A percentile compares a stretch with the other conserved stretches of the same genome.
phyloP scores from a whole-genome alignment of 75 land plant genomes.

The Azolla pinnata region DNA sequence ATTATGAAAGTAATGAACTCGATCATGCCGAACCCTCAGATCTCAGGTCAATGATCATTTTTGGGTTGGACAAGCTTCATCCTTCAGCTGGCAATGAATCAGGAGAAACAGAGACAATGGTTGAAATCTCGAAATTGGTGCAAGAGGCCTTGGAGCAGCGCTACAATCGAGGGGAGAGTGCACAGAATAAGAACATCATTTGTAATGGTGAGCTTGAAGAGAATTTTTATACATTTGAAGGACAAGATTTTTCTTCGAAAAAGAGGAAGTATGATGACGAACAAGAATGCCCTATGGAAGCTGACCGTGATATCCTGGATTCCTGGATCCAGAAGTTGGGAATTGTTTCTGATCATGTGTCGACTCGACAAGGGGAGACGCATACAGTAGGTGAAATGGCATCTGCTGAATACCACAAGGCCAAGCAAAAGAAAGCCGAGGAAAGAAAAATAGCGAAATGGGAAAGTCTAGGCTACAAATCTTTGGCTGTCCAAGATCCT shows the following conservation, averaged over 20 bases:
- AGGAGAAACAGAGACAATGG: conserved; percentile 1
- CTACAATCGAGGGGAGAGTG: not conserved
- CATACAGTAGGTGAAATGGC: not conserved
- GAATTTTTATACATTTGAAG: conserved; percentile 15
- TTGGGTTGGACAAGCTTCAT: conserved; percentile 62
- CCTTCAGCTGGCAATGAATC: conserved; percentile 11
- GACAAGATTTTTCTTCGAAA: conserved; percentile 16
- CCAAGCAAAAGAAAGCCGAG: conserved; percentile 46
- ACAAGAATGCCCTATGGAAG: not conserved
- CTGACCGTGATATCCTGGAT: not conserved
- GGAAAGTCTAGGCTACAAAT: conserved; percentile 68
- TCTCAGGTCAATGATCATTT: conserved; percentile 52
- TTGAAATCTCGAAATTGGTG: conserved; percentile 2
- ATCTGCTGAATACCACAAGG: conserved; percentile 13
- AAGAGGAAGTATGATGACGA: conserved; percentile 5
- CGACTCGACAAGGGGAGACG: not conserved
- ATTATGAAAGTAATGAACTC: conserved; percentile 17
- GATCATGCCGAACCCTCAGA: conserved; percentile 29
- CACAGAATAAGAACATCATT: conserved; percentile 4
- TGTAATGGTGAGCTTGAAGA: conserved; percentile 10
- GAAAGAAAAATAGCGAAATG: conserved; percentile 62
- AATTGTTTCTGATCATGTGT: conserved; percentile 3
- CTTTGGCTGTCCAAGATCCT: conserved; percentile 49
- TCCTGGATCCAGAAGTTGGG: conserved; percentile 2
- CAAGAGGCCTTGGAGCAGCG: conserved; percentile 13